Evolutionary conservation across 2,329 filamentous ascomycete species (phyloP), one percentile per base, ranked within the genome.

Genomic region (Scleromitrula shiraiana): DNA sequence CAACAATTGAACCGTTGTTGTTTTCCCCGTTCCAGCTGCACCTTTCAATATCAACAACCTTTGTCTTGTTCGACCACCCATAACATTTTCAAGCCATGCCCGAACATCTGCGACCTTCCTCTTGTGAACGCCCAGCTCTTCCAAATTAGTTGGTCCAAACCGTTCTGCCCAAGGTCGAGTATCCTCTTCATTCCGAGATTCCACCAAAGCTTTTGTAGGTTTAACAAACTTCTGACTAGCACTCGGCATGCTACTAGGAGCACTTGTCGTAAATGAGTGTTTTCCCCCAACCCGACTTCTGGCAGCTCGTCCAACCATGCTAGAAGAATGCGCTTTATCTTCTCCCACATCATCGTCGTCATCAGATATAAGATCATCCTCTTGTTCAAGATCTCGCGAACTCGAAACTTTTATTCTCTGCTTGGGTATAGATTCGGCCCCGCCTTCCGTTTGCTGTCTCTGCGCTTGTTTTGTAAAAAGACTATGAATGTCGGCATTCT

Each of bases 71-170:
- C 72, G 71, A 14, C 87, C 85, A 22, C 67, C 65, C 53, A 88
- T 76, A 15, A 88, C 86, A 61, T 83, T 78, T 36, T 85, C 79
- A 27, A 98, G 70, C 90, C 93, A 97, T 50, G 70, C 74, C 50
- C 82, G 78, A 38, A 97, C 90, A 67, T 97, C 90, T 2, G 79
- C 69, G 5, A 97, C 86, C 65, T 98, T 98, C 59, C 80, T 93
- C 70, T 94, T 96, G 66, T 98, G 90, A 15, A 98, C 91, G 0
- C 85, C 91, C 38, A 98, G 71, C 67, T 97, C 91, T 14, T 89
- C 82, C 10, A 96, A 65, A 56, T 77, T 84, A 2, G 65, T 60
- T 0, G 91, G 91, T 2, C 78, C 82, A 65, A 88, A 97, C 56
- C 82, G 80, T 57, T 96, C 90, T 14, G 85, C 85, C 91, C 91